Conservation (phyloP, 257 asterid species). For the Voacanga thouarsii region DNA sequence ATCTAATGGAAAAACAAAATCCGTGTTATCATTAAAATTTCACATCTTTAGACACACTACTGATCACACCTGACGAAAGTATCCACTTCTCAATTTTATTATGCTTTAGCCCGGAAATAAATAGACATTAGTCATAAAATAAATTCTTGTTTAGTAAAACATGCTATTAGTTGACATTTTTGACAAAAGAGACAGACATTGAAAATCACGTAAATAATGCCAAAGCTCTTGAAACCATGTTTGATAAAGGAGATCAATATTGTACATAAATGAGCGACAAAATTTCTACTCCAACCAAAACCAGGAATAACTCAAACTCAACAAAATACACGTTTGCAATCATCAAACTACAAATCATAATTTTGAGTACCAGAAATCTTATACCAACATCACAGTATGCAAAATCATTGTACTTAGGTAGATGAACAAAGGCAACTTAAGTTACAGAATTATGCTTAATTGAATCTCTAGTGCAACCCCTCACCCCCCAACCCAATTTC, state of each 20-base stretch:
- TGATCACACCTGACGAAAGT: no score
- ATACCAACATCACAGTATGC: no score
- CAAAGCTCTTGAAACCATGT: neutral
- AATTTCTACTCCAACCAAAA: no score
- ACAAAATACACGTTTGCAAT: neutral
- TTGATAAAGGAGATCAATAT: neutral
- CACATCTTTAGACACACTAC: no score
- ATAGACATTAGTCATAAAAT: no score
- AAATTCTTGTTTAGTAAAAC: neutral
- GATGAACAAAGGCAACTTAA: neutral
- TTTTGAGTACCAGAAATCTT: neutral
- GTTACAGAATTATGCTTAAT: neutral
- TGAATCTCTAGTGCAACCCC: neutral
- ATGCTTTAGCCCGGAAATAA: no score
- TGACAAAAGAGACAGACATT: neutral
- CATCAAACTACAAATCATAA: no score
- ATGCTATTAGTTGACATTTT: neutral
- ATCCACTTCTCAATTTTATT: no score
- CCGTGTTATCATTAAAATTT: no score
- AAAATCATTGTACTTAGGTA: neutral
- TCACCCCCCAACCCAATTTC: neutral
- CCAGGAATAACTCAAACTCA: neutral
- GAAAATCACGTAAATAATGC: neutral
- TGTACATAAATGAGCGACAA: neutral
- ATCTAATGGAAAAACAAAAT: no score